Evolutionary conservation across 352 stramenopile genomes (phyloP).

Genomic region (Thalassiosira hispida): DNA sequence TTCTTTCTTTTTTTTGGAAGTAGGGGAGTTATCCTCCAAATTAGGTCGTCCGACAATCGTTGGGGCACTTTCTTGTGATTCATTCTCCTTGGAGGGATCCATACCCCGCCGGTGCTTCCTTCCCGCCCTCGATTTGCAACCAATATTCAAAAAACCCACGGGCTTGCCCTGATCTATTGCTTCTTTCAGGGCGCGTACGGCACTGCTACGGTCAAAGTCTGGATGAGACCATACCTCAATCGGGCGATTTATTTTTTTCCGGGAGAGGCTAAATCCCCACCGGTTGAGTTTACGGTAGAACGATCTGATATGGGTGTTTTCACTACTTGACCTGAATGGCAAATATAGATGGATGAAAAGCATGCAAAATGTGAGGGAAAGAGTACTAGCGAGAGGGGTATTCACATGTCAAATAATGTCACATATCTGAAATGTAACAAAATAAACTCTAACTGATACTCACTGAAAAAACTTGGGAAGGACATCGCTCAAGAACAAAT

Average conservation of each 20-base stretch:
- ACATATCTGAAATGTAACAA: neutral
- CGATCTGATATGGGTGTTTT: slow-evolving; percentile 36
- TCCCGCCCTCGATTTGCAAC: too few species aligned
- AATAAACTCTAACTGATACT: slow-evolving; percentile 9
- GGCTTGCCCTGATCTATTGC: too few species aligned
- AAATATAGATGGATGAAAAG: neutral
- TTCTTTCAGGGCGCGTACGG: too few species aligned
- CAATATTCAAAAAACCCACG: too few species aligned
- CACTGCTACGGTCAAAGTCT: too few species aligned
- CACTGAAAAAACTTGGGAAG: slow-evolving; percentile 67
- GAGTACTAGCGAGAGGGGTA: neutral
- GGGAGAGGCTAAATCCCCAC: slow-evolving; percentile 24
- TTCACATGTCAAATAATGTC: neutral
- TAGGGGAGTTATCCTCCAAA: too few species aligned
- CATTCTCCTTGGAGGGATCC: too few species aligned
- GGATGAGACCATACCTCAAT: too few species aligned
- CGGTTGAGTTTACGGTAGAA: slow-evolving; percentile 44
- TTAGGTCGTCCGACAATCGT: too few species aligned
- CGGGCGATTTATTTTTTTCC: neutral
- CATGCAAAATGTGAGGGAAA: neutral
- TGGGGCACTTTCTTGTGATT: too few species aligned
- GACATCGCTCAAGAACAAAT: slow-evolving; percentile 48
- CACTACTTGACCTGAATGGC: neutral
- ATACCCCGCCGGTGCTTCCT: too few species aligned
- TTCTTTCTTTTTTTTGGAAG: too few species aligned